A percentile compares a stretch with the other conserved stretches of the same genome.
phyloP scores from a whole-genome alignment of 257 asterid species.

The Prunella vulgaris region DNA sequence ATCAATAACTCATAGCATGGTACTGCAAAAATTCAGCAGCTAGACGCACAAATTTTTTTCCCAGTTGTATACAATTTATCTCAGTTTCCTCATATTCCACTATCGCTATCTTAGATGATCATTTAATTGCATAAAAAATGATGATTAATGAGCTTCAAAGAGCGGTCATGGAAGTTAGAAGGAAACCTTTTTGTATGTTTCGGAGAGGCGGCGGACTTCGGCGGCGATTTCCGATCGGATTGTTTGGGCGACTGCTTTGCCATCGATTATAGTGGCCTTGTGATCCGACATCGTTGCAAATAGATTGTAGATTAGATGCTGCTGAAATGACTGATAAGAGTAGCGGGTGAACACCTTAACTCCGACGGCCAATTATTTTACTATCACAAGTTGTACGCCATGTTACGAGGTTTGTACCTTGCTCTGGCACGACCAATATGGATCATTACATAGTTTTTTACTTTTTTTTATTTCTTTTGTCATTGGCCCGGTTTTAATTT shows the following conservation, averaged over 20 bases:
- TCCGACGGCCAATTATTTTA: too few relatives aligned
- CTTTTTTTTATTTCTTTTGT: background rate
- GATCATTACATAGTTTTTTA: background rate
- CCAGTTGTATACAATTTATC: too few relatives aligned
- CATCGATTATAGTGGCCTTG: constrained; percentile 66
- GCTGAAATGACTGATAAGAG: background rate
- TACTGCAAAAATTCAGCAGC: constrained; percentile 12
- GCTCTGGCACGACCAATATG: background rate
- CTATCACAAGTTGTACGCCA: background rate
- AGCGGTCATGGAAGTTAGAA: background rate
- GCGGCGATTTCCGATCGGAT: constrained; percentile 66
- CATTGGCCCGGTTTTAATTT: background rate
- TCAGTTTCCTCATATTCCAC: too few relatives aligned
- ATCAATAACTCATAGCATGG: background rate
- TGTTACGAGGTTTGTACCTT: background rate
- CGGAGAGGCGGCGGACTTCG: constrained; percentile 53
- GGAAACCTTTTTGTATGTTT: constrained; percentile 62
- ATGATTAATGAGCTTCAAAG: background rate
- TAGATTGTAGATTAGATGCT: background rate
- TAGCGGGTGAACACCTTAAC: too few relatives aligned
- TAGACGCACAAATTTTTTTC: background rate
- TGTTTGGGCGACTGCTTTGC: constrained; percentile 71
- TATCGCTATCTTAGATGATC: background rate
- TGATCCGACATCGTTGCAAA: constrained; percentile 55
- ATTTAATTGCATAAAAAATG: background rate